Evolutionary conservation across 1,284 basidiomycete genomes (phyloP), one percentile per base, ranked within the genome.

Genomic region (Apiotrichum veenhuisii): DNA sequence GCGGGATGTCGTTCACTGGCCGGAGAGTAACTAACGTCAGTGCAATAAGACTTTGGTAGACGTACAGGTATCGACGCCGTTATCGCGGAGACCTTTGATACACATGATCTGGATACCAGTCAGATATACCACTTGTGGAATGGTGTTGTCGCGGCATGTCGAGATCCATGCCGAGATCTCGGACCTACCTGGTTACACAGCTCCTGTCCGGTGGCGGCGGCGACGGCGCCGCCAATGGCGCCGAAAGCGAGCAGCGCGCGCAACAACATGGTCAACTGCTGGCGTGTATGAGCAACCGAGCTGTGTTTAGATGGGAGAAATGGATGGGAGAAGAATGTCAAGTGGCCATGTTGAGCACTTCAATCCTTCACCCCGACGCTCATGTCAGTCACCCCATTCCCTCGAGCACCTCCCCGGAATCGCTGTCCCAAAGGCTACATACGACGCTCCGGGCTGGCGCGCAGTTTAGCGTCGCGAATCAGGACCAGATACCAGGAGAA

Each of bases 31-130:
- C 46, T 57, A 20, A n/a, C 27, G 18, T n/a, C 44, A 46, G 15
- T 18, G 18, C n/a, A 5, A 5, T 15, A 5, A 12, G n/a, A n/a
- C n/a, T n/a, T 27, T 33, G 34, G 40, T 15, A 18, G 5, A 48
- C 46, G 12, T 30, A 57, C 55, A 57, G n/a, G 47, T 45, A n/a
- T 57, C 56, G 15, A 46, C 34, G 23, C n/a, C 26, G 27, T 53
- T 45, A 15, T 37, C 33, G 25, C 57, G 57, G 1, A 46, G 27
- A 14, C 38, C 57, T 27, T 27, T 43, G 27, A 50, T 38, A 26
- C 57, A 58, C 40, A 58, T 51, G 27, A 49, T 50, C 57, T 58
- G 34, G 12, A 2, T 8, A 47, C 48, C 41, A 50, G 54, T 17
- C 18, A 5, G 18, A 38, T n/a, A 1, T 5, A n/a, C 17, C 37